These are phyloP conservation scores for Daldinia eschscholtzii DNA, from an alignment of 2,329 filamentous ascomycete species.

Conservation along the genomic window DNA sequence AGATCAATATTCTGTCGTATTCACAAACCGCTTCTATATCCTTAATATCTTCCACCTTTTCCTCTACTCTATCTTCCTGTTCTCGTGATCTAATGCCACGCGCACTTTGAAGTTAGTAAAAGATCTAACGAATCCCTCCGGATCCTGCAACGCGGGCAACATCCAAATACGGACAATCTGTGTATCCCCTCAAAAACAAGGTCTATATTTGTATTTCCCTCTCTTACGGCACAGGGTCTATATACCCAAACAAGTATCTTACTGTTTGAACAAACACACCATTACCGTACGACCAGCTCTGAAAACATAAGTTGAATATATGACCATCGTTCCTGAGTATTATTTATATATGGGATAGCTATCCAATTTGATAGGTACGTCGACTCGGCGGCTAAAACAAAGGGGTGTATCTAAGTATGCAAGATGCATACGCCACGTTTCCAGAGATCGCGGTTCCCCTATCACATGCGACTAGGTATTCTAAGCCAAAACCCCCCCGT, in stretches of 20 bases:
- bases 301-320: conserved; percentile 9
- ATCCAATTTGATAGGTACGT: neutral
- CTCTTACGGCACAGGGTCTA: conserved; percentile 10
- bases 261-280: conserved; percentile 21
- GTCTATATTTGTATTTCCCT: conserved; percentile 30
- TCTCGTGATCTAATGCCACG: conserved; percentile 23
- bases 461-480: conserved; percentile 5
- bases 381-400: conserved; percentile 25
- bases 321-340: neutral
- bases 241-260: neutral
- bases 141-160: conserved; percentile 30
- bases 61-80: too few species aligned
- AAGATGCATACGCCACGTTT: conserved; percentile 12
- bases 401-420: conserved; percentile 3
- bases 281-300: conserved; percentile 34
- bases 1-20: conserved; percentile 2
- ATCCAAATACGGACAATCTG: conserved; percentile 18
- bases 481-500: neutral
- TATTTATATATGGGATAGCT: neutral
- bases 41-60: neutral
- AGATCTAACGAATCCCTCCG: conserved; percentile 16
- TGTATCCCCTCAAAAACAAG: conserved; percentile 3
- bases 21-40: neutral
- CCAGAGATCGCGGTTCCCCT: conserved; percentile 7
- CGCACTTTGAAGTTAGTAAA: conserved; percentile 8